phyloP scores from a whole-genome alignment of 441 rosid species.

The Jatropha multifida region DNA sequence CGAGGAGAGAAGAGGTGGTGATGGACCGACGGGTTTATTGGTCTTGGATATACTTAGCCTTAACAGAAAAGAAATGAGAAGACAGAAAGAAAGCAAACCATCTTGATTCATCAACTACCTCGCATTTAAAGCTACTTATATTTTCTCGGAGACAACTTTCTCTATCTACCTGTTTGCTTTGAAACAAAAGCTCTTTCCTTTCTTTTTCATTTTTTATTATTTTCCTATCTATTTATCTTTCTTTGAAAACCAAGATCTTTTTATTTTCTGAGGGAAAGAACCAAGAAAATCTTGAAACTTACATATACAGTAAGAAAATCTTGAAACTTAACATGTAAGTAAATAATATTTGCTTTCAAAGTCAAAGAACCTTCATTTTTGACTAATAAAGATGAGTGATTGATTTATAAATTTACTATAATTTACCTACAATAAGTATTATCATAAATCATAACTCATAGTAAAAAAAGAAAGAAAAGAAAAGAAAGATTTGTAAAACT shows the following conservation, averaged over 20 bases:
- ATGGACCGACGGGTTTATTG: conserved; percentile 10
- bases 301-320: too few species aligned
- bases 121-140: conserved; percentile 59
- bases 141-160: conserved; percentile 15
- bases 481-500: background rate
- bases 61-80: conserved; percentile 34
- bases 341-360: too few species aligned
- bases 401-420: background rate
- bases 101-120: conserved; percentile 38
- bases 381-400: background rate
- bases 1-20: background rate
- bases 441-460: too few species aligned
- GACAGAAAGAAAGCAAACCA: conserved; percentile 1
- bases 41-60: conserved; percentile 26
- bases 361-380: background rate
- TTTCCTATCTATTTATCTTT: background rate
- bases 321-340: too few species aligned
- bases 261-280: background rate
- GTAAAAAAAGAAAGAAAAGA: background rate
- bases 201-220: background rate
- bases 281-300: background rate
- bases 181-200: conserved; percentile 19
- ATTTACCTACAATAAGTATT: too few species aligned
- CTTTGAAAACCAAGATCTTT: background rate
- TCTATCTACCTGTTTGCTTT: conserved; percentile 28